Evolutionary conservation across 148 eudicot genomes (phyloP), one percentile per base, ranked within the genome.

Genomic region (Fagopyrum homotropicum): DNA sequence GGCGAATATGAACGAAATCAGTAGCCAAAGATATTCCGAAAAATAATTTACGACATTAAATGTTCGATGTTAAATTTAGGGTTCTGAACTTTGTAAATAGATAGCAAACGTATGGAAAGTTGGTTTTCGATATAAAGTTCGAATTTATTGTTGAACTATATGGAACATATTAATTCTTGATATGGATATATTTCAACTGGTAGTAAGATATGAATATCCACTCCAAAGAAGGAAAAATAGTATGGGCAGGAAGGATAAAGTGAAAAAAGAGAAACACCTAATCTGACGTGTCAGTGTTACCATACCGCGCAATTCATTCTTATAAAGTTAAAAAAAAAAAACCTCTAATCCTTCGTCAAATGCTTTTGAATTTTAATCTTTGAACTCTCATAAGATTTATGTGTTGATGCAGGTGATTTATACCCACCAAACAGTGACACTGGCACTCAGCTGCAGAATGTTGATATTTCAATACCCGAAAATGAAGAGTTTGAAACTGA

Each of bases 391-490:
- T 15, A 40, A 64, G 35, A 35, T 64, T 66, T 9, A 40, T 66
- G 15, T 66, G 71, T 66, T 35, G 71, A 66, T 66, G 71, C 47
- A 40, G 71, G 47, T 66, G 71, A 66, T 40, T 66, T 66, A 40
- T 66, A 66, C 47, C 71, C 71, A 40, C 46, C 46, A 15, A 40
- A 40, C 47, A 66, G 17, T 66, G 71, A 15, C 46, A 5, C 40
- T 2, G 71, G 71, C 45, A 66, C 71, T 66, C 71, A 66, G 71
- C 46, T 40, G 16, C 71, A 35, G 17, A 40, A 66, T 66, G 47
- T 43, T 40, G 71, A 66, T 8, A 35, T 45, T 43, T 66, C 71
- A 66, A 43, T 9, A 14, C 71, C 71, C 30, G 71, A 66, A 66
- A 66, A 12, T 40, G 71, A 66, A 66, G 7, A 46, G 46, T 14